phyloP scores from a whole-genome alignment of 2,329 filamentous ascomycete species.

The Beauveria caledonica region DNA sequence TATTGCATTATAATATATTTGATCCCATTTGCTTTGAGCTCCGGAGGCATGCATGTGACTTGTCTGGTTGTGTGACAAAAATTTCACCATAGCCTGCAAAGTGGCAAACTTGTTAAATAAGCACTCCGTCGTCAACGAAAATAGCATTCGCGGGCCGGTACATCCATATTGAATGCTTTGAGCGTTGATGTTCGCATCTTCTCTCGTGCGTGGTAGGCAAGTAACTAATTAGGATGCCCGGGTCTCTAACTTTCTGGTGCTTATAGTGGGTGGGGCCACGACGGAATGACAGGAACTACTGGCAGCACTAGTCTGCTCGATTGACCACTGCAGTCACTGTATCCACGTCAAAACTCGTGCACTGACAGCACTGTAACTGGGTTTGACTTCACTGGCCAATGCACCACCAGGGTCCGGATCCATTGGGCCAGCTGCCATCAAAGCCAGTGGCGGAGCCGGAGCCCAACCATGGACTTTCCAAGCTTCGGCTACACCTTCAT shows the following conservation, averaged over 20 bases:
- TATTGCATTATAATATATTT: background rate
- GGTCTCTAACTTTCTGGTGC: background rate
- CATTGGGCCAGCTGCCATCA: background rate
- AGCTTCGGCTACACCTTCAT: constrained; percentile 6
- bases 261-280: background rate
- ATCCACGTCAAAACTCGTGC: background rate
- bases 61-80: too few relatives aligned
- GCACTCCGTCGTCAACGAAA: too few relatives aligned
- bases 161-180: too few relatives aligned
- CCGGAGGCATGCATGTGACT: too few relatives aligned
- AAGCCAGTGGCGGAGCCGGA: constrained; percentile 7
- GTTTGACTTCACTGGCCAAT: background rate
- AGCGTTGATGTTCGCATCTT: too few relatives aligned
- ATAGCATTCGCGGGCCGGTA: too few relatives aligned
- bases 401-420: constrained; percentile 1
- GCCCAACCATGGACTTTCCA: constrained; percentile 10
- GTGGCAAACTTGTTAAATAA: too few relatives aligned
- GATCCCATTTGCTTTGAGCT: too few relatives aligned
- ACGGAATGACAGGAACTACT: background rate
- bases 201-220: too few relatives aligned
- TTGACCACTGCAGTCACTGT: background rate
- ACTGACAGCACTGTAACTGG: background rate
- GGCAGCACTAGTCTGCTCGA: background rate
- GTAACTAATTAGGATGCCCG: too few relatives aligned
- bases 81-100: too few relatives aligned